Base-by-base conservation (phyloP, 495 filamentous ascomycete species). In the Aspergillus panamensis region DNA sequence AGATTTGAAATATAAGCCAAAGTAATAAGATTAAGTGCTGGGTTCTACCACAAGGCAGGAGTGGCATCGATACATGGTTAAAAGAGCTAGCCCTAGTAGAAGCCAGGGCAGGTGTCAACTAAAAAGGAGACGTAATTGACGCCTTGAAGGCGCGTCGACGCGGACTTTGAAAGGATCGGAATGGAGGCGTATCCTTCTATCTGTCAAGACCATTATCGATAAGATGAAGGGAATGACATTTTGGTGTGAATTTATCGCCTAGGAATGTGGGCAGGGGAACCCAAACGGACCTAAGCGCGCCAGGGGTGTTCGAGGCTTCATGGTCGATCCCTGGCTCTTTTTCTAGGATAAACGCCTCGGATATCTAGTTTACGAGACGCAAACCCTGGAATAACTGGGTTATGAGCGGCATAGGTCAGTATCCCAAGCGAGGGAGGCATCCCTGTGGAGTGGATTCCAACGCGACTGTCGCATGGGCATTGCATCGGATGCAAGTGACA, bases 101-200 rank as follows among this genome's bases (percentile, higher is more conserved):
- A 35, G 8, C 17, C 12, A 29, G 48, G 29, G 16, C 12, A 13
- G 50, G 17, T 17, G 13, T 44, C 35, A 25, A 53, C 61, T 51
- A 51, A 53, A 51, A 58, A 53, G 35, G 35, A 53, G 25, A 52
- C 37, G 29, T 53, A 47, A 49, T 21, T 9, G 45, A 20, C 5
- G 19, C 39, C 25, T n/a, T 37, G 35, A 32, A 35, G 58, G 51
- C 62, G 62, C 62, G 62, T 64, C 58, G 55, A 64, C 62, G 62
- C 53, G 62, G 50, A 10, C 33, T 32, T 37, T 33, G 32, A 25
- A 54, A 51, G 54, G 54, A 48, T 58, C 52, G 62, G 62, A 64
- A 64, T 64, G 62, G 53, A 58, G 52, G 39, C 54, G 12, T 59
- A 53, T 62, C 43, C 44, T 42, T 30, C 17, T 49, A 10, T 3